Conservation (phyloP, 306 rosid genomes). For the Dryas drummondii region DNA sequence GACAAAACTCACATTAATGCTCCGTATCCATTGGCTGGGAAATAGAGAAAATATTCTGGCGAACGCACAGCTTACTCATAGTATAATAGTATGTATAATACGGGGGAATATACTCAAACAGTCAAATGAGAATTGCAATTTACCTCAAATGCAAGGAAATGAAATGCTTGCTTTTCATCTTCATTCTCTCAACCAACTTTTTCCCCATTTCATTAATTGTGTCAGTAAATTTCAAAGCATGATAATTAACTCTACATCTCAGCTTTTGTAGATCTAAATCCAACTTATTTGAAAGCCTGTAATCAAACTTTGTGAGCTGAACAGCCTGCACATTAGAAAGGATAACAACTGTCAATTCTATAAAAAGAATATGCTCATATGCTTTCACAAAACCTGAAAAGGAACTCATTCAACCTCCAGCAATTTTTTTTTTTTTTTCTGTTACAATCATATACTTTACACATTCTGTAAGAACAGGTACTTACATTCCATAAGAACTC, state of each 20-base stretch:
- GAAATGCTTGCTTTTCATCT: constrained; percentile 65
- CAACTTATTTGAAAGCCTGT: constrained; percentile 80
- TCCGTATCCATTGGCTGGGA: neutral
- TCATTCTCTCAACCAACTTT: constrained; percentile 65
- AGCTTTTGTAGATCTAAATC: constrained; percentile 65
- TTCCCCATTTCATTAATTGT: constrained; percentile 65
- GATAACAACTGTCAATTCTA: constrained; percentile 19
- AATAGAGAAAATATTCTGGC: neutral
- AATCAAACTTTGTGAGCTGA: constrained; percentile 84
- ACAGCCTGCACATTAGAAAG: constrained; percentile 55
- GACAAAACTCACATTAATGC: neutral
- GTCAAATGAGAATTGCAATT: constrained; percentile 9
- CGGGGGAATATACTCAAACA: constrained; percentile 13
- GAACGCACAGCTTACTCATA: no score
- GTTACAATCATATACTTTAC: neutral
- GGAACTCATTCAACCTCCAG: neutral
- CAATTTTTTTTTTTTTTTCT: neutral
- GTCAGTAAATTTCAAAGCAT: constrained; percentile 70
- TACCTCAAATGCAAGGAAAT: constrained; percentile 93
- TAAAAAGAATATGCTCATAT: neutral
- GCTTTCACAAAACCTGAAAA: constrained; percentile 5
- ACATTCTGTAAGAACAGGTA: no score
- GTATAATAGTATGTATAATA: neutral
- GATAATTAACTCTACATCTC: constrained; percentile 88
- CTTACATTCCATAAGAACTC: no score